phyloP scores from a whole-genome alignment of 2,329 filamentous ascomycete species.

The Alternaria brassicicola region DNA sequence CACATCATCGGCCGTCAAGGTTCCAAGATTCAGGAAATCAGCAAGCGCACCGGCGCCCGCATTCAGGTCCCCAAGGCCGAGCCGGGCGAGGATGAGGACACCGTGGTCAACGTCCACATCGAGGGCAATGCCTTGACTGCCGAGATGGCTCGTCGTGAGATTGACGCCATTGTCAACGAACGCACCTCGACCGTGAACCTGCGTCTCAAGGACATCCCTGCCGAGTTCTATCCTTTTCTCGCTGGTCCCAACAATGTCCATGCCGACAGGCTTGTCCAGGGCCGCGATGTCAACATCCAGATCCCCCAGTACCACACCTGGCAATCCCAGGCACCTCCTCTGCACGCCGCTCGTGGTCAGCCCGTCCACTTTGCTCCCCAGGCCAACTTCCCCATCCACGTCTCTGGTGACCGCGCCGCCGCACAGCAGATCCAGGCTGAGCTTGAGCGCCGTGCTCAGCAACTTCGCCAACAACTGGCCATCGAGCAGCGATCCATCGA shows the following conservation, averaged over 20 bases:
- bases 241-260: slow-evolving; percentile 76
- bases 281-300: slow-evolving; percentile 77
- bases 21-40: slow-evolving; percentile 85
- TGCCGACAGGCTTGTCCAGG: slow-evolving; percentile 71
- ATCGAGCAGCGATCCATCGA: slow-evolving; percentile 82
- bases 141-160: slow-evolving; percentile 80
- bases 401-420: slow-evolving; percentile 83
- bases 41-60: slow-evolving; percentile 85
- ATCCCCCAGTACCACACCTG: slow-evolving; percentile 83
- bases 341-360: slow-evolving; percentile 67
- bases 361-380: slow-evolving; percentile 73
- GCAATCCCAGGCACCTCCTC: slow-evolving; percentile 70
- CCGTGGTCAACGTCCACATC: slow-evolving; percentile 81
- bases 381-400: slow-evolving; percentile 76
- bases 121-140: slow-evolving; percentile 91
- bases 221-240: slow-evolving; percentile 95
- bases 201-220: slow-evolving; percentile 81
- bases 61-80: slow-evolving; percentile 89
- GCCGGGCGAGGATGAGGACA: slow-evolving; percentile 77
- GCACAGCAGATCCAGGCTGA: slow-evolving; percentile 80
- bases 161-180: slow-evolving; percentile 86
- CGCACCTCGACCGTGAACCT: slow-evolving; percentile 81
- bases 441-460: slow-evolving; percentile 77
- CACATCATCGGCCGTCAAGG: slow-evolving; percentile 95
- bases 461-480: slow-evolving; percentile 76